Conservation (phyloP, 306 rosid species). For the Bauhinia variegata region DNA sequence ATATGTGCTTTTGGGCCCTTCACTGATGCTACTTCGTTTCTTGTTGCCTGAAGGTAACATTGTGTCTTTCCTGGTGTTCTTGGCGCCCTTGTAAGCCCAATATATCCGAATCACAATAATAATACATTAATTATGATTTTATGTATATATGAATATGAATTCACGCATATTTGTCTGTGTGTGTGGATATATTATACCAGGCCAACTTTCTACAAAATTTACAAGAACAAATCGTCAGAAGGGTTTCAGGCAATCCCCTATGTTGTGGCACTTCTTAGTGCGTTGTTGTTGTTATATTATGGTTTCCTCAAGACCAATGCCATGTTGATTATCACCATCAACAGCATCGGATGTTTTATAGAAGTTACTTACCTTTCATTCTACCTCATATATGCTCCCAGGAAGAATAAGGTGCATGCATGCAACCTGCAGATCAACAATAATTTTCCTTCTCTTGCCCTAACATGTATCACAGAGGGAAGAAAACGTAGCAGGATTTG, state of each 20-base stretch:
- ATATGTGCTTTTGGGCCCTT: neutral
- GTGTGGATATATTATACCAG: conserved; percentile 34
- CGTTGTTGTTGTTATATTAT: conserved; percentile 59
- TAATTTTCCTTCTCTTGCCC: neutral
- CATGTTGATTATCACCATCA: conserved; percentile 56
- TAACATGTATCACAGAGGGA: neutral
- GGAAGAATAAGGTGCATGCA: conserved; percentile 57
- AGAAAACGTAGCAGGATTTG: neutral
- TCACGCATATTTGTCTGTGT: neutral
- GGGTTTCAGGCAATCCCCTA: conserved; percentile 75
- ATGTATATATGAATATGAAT: neutral
- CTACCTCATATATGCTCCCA: conserved; percentile 57
- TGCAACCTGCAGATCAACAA: neutral
- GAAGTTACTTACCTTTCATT: conserved; percentile 52
- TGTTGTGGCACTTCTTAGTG: conserved; percentile 69
- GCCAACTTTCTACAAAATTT: conserved; percentile 72
- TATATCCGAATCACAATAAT: conserved; percentile 6
- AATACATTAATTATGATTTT: neutral
- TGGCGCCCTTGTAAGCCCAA: conserved; percentile 70
- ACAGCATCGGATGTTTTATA: conserved; percentile 55
- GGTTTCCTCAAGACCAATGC: conserved; percentile 64
- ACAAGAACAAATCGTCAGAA: conserved; percentile 60
- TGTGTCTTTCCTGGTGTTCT: conserved; percentile 68
- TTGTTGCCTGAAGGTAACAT: conserved; percentile 55
- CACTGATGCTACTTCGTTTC: conserved; percentile 18